Conservation (phyloP, 2,329 filamentous ascomycete species). For the Juglanconis juglandina region DNA sequence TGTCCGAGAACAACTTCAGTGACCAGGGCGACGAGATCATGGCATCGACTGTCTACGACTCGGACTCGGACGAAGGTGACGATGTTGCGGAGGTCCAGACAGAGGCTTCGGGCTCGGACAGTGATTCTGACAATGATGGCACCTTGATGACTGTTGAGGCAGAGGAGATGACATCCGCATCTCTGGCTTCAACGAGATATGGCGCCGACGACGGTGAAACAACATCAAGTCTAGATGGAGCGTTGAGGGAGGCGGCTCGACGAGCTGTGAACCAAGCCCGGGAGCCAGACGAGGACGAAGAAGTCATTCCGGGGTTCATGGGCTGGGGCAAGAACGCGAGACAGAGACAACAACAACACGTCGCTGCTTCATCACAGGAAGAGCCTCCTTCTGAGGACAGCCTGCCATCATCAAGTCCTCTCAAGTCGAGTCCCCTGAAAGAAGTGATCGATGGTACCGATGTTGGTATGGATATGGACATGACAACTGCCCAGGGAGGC, state of each 20-base stretch:
- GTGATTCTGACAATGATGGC: conserved; percentile 63
- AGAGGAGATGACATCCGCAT: conserved; percentile 71
- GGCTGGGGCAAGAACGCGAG: conserved; percentile 65
- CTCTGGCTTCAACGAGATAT: conserved; percentile 60
- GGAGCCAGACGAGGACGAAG: conserved; percentile 52
- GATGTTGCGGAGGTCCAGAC: conserved; percentile 54
- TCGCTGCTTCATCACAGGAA: conserved; percentile 18
- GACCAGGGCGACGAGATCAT: conserved; percentile 51
- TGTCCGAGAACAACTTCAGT: conserved; percentile 60
- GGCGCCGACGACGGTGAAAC: conserved; percentile 54
- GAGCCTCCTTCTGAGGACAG: conserved; percentile 5
- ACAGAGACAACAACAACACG: conserved; percentile 49
- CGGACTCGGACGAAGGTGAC: conserved; percentile 57
- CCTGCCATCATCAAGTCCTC: conserved; percentile 13
- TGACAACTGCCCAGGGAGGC: conserved; percentile 45
- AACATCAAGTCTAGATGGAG: conserved; percentile 72
- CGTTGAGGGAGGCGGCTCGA: conserved; percentile 69
- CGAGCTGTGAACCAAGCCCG: conserved; percentile 72
- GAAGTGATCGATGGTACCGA: conserved; percentile 43
- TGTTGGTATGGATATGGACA: conserved; percentile 56
- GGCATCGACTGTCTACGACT: conserved; percentile 77
- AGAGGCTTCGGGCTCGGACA: conserved; percentile 43
- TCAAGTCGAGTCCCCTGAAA: conserved; percentile 15
- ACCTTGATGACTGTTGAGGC: conserved; percentile 81
- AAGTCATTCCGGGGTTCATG: conserved; percentile 69